Evolutionary conservation across 2,329 filamentous ascomycete genomes (phyloP).

Genomic region (Bipolaris gigantea): DNA sequence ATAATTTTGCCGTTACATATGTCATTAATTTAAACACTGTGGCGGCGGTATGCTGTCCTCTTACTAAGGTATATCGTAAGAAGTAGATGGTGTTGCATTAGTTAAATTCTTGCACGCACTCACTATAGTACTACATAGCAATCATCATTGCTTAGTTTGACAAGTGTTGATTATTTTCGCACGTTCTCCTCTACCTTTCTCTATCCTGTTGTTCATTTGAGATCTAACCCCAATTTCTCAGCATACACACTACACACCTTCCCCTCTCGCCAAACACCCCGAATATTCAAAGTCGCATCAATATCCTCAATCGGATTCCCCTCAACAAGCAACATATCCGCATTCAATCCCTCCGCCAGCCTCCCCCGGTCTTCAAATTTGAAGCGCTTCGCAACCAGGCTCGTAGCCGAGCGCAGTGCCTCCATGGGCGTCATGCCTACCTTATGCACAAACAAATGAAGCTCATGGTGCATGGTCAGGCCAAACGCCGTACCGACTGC

Average conservation of each 20-base stretch:
- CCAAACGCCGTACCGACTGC: conserved; percentile 51
- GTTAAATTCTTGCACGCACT: no score
- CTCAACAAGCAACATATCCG: conserved; percentile 50
- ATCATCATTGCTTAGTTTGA: no score
- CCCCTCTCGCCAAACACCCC: conserved; percentile 51
- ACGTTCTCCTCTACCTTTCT: no score
- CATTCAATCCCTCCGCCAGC: conserved; percentile 46
- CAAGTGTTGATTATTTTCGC: no score
- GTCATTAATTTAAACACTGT: no score
- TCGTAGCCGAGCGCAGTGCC: conserved; percentile 48
- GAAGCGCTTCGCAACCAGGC: conserved; percentile 46
- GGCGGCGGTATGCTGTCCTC: no score
- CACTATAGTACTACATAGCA: no score
- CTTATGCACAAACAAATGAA: conserved; percentile 47
- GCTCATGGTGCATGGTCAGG: conserved; percentile 48
- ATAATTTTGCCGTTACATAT: no score
- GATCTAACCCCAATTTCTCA: conserved; percentile 14
- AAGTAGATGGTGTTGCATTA: no score
- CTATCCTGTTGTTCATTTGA: no score
- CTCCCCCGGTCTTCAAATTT: conserved; percentile 47
- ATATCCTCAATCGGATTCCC: conserved; percentile 50
- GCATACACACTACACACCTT: conserved; percentile 31
- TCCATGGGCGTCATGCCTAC: conserved; percentile 49
- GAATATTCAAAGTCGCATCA: conserved; percentile 46
- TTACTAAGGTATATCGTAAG: no score